phyloP scores from a whole-genome alignment of 2,329 filamentous ascomycete species.

The Trichoderma atroviride region DNA sequence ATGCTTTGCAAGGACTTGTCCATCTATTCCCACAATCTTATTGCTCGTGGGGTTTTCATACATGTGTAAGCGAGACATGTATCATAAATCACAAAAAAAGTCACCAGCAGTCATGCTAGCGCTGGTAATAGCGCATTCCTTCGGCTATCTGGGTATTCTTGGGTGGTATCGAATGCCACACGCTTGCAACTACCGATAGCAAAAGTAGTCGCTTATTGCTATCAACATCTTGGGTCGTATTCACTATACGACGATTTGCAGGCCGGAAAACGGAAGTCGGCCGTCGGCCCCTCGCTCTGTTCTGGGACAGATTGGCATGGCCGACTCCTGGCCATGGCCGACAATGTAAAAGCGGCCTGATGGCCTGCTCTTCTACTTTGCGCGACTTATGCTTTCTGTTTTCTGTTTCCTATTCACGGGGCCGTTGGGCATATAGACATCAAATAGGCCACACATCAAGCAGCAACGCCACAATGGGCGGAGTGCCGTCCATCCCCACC shows the following conservation, averaged over 20 bases:
- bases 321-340: not conserved
- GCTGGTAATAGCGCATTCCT: no score
- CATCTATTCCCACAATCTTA: not conserved
- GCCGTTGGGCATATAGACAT: no score
- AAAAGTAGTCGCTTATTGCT: no score
- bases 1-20: not conserved
- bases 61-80: not conserved
- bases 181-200: no score
- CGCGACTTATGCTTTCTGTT: not conserved
- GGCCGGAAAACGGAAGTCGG: not conserved
- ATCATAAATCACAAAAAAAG: not conserved
- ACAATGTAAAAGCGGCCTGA: not conserved
- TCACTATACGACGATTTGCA: no score
- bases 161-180: no score
- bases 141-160: no score
- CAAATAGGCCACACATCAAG: not conserved
- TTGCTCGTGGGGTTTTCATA: not conserved
- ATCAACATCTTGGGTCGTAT: no score
- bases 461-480: constrained; percentile 32
- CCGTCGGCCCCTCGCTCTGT: not conserved
- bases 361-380: not conserved
- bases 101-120: not conserved
- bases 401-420: no score
- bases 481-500: constrained; percentile 38
- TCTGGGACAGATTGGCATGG: not conserved